Evolutionary conservation across 2,329 filamentous ascomycete genomes (phyloP).

Genomic region (Xylariales sp.): DNA sequence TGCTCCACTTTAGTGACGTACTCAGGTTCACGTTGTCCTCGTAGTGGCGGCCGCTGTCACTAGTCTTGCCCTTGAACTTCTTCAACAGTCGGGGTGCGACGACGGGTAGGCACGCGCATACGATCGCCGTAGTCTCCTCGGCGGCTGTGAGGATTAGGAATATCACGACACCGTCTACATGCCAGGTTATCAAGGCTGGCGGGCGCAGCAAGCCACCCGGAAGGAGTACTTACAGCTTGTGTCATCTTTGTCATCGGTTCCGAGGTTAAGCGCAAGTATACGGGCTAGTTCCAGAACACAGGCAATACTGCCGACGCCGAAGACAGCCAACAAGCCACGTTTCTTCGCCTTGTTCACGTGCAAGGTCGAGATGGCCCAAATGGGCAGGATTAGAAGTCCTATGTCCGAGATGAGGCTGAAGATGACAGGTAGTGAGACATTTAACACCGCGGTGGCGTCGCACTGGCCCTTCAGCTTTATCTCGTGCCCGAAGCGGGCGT

Average conservation of each 20-base stretch:
- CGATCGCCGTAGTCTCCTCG: conserved; percentile 45
- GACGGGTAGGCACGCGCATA: conserved; percentile 44
- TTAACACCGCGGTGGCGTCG: conserved; percentile 42
- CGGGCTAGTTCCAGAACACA: conserved; percentile 43
- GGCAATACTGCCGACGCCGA: conserved; percentile 43
- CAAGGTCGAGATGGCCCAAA: conserved; percentile 43
- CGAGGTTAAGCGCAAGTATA: conserved; percentile 40
- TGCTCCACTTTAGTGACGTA: conserved; percentile 1
- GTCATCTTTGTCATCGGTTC: conserved; percentile 44
- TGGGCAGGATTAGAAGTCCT: conserved; percentile 40
- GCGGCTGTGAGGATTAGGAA: conserved; percentile 45
- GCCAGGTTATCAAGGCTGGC: neutral
- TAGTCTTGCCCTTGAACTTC: conserved; percentile 17
- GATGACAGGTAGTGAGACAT: conserved; percentile 42
- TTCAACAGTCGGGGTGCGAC: conserved; percentile 39
- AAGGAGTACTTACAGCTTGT: conserved; percentile 42
- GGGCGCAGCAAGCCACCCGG: neutral
- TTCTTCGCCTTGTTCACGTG: conserved; percentile 42
- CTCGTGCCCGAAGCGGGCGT: conserved; percentile 27
- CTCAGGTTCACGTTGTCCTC: neutral
- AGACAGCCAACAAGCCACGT: conserved; percentile 43
- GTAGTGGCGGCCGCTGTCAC: neutral
- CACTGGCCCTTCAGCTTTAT: conserved; percentile 39
- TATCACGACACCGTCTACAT: conserved; percentile 42
- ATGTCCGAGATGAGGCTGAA: conserved; percentile 45